These are phyloP conservation scores for Platismatia glauca DNA, from an alignment of 495 filamentous ascomycete species.

Conservation along the genomic window DNA sequence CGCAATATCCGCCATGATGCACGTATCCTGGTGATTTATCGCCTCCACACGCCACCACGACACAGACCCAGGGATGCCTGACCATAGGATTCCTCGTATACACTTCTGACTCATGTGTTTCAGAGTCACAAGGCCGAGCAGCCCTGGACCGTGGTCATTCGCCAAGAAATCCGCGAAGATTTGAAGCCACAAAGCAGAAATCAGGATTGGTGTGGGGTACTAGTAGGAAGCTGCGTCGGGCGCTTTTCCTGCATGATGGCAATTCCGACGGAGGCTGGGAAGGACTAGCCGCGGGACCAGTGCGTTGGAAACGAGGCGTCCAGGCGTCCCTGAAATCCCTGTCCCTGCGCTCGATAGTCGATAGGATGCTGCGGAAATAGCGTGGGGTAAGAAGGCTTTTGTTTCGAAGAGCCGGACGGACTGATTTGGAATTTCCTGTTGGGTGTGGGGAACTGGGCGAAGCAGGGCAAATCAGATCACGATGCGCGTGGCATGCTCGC, in stretches of 20 bases:
- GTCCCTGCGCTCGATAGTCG: too few species aligned
- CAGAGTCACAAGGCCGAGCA: not conserved
- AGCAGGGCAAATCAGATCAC: not conserved
- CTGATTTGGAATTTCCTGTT: not conserved
- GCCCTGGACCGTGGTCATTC: not conserved
- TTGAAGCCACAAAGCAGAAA: constrained; percentile 1
- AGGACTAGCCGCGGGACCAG: constrained; percentile 9
- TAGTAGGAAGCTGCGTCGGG: not conserved
- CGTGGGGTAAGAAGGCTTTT: not conserved
- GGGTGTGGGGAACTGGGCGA: constrained; percentile 6
- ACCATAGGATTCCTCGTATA: not conserved
- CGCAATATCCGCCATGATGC: not conserved
- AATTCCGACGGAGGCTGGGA: not conserved
- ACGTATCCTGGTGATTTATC: not conserved
- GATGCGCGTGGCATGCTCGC: constrained; percentile 17
- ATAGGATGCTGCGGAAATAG: not conserved
- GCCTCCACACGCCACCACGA: too few species aligned
- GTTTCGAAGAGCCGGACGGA: too few species aligned
- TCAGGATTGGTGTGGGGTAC: constrained; percentile 16
- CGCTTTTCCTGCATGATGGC: constrained; percentile 9
- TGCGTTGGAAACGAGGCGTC: constrained; percentile 2
- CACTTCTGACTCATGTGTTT: constrained; percentile 1
- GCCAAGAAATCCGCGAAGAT: not conserved
- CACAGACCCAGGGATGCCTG: not conserved
- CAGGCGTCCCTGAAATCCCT: not conserved